Evolutionary conservation across 768 basidiomycete genomes (phyloP), one percentile per base, ranked within the genome.

Genomic region (Psilocybe cyanescens): DNA sequence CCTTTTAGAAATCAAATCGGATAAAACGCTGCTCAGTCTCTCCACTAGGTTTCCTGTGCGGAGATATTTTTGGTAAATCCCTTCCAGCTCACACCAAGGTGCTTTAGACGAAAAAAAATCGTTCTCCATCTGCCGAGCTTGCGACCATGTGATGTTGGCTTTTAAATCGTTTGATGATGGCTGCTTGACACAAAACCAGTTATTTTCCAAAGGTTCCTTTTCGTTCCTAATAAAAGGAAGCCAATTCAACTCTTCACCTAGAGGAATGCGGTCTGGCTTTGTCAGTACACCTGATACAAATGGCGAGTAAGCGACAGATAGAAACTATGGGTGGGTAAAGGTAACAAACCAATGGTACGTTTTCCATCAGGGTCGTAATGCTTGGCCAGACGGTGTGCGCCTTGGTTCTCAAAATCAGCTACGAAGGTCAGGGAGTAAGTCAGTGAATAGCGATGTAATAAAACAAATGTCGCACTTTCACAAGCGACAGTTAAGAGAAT

Each of bases 351-450:
- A 14, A 92, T 87, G 0, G 90, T 93, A 2, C 90, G 81, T 56
- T 79, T 79, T 0, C 91, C 90, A 1, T 83, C 75, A 0, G 86
- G 84, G 59, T 92, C 91, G 50, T 82, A 74, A 16, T 74, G 55
- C 64, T 86, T 87, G 0, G 89, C 86, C 0, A 93, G 74, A 19
- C 82, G 76, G 59, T 88, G 85, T 0, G 90, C 91, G 0, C 86
- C 87, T 69, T 94, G 90, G 39, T 91, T 94, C 64, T 92, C 89
- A n/a, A 90, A 90, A 60, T 94, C 91, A 49, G 90, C 92, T 92
- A 35, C 8, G 19, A 30, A 31, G 11, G 1, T 11, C 11, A 33
- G 19, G 31, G 35, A 39, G 16, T 29, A 37, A 62, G 46, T 0
- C 9, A 17, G 33, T 39, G 8, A 24, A 37, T 24, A 30, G 4